phyloP scores from a whole-genome alignment of 2,329 filamentous ascomycete genomes.

The Bertia moriformis region DNA sequence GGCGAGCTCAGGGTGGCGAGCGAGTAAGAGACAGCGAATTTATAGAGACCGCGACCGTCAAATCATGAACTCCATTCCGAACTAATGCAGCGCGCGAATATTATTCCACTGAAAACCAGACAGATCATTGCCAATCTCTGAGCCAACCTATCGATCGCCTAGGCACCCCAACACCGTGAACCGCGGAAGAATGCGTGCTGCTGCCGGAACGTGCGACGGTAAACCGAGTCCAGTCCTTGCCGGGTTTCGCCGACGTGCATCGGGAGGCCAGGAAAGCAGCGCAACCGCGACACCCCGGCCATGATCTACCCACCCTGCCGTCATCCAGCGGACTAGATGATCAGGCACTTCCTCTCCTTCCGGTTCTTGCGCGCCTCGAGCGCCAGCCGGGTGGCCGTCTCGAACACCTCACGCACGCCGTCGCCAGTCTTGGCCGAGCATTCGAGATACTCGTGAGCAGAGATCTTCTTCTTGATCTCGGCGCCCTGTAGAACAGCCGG shows the following conservation, averaged over 20 bases:
- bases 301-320: too few relatives aligned
- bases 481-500: slow-evolving; percentile 36
- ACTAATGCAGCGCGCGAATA: background rate
- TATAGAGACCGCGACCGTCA: too few relatives aligned
- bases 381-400: slow-evolving; percentile 59
- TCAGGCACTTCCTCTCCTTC: slow-evolving; percentile 38
- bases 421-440: slow-evolving; percentile 70
- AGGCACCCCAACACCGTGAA: background rate
- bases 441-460: slow-evolving; percentile 60
- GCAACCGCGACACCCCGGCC: too few relatives aligned
- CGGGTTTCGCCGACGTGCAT: too few relatives aligned
- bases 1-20: background rate
- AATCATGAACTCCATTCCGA: background rate
- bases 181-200: background rate
- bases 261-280: too few relatives aligned
- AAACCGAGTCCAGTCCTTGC: too few relatives aligned
- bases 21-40: background rate
- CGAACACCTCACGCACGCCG: slow-evolving; percentile 65
- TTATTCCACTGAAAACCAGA: background rate
- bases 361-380: slow-evolving; percentile 45
- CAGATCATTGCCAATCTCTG: background rate
- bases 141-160: background rate
- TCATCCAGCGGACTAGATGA: background rate
- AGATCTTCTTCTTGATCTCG: slow-evolving; percentile 58
- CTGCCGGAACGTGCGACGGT: background rate